Conservation (phyloP, 345 rosid genomes). For the Acer saccharum region DNA sequence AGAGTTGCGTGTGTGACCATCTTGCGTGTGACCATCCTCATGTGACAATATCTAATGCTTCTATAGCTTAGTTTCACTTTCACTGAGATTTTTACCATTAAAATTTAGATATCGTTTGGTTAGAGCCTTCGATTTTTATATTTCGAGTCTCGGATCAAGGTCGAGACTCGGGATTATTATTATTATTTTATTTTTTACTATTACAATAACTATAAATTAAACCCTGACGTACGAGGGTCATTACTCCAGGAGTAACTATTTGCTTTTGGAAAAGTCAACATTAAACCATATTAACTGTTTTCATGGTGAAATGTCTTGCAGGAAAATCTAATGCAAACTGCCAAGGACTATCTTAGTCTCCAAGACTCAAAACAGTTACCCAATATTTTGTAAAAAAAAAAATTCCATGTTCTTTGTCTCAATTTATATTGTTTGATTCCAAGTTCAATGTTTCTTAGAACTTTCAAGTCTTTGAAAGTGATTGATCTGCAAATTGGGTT, state of each 20-base stretch:
- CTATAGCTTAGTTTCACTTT: background rate
- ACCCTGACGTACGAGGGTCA: too few species aligned
- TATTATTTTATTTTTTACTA: too few species aligned
- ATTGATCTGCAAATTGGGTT: background rate
- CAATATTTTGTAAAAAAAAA: too few species aligned
- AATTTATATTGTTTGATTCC: background rate
- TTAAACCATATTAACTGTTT: too few species aligned
- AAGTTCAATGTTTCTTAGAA: background rate
- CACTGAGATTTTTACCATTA: background rate
- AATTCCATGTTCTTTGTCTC: background rate
- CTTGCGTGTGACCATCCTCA: background rate
- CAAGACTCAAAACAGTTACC: background rate
- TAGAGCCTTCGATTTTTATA: too few species aligned
- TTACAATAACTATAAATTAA: too few species aligned
- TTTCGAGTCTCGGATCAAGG: too few species aligned
- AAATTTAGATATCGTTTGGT: background rate
- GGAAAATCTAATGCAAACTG: too few species aligned
- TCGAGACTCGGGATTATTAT: too few species aligned
- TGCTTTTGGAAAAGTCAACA: too few species aligned
- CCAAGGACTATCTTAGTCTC: background rate
- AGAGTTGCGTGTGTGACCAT: background rate
- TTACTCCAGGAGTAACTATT: too few species aligned
- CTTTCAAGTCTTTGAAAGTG: background rate
- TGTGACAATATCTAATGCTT: background rate
- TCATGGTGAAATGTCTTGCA: too few species aligned